Percentiles rank a stretch among this genome's conserved stretches.
These are phyloP conservation scores for Striga asiatica DNA, from an alignment of 257 asterid genomes.

Conservation along the genomic window DNA sequence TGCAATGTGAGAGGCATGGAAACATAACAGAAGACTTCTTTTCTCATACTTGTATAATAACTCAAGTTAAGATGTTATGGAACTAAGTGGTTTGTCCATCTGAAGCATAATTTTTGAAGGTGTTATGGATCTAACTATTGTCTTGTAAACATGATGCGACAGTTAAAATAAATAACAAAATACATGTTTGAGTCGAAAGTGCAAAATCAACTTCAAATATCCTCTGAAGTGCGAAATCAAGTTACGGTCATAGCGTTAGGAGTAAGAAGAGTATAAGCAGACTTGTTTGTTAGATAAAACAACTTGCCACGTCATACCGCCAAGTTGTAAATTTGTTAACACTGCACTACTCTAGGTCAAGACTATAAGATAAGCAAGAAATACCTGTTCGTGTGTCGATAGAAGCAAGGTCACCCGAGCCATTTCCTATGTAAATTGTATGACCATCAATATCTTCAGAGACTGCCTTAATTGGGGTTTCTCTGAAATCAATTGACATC, in stretches of 20 bases:
- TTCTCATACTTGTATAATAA: background rate
- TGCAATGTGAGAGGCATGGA: background rate
- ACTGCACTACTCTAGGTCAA: background rate
- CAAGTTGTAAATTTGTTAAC: background rate
- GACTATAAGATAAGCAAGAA: background rate
- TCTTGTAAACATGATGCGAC: too few species aligned
- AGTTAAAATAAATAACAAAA: too few species aligned
- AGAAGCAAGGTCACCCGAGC: slow-evolving; percentile 93
- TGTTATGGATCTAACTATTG: too few species aligned
- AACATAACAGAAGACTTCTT: background rate
- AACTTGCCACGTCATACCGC: background rate
- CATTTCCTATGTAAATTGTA: slow-evolving; percentile 71
- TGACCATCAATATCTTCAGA: slow-evolving; percentile 71
- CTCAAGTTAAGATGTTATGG: background rate
- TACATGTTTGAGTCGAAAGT: too few species aligned
- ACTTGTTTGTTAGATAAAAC: background rate
- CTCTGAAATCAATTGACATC: slow-evolving; percentile 71
- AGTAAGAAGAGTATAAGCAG: background rate
- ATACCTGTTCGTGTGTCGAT: slow-evolving; percentile 83
- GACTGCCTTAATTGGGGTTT: slow-evolving; percentile 75
- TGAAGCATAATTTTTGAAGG: too few species aligned
- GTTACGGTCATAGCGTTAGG: background rate
- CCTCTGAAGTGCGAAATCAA: too few species aligned
- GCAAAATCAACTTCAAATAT: too few species aligned
- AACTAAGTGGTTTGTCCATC: background rate